Percentiles rank a stretch among this genome's conserved stretches.
These are phyloP conservation scores for Talaromyces pinophilus DNA, from an alignment of 2,329 filamentous ascomycete genomes.

Conservation along the genomic window DNA sequence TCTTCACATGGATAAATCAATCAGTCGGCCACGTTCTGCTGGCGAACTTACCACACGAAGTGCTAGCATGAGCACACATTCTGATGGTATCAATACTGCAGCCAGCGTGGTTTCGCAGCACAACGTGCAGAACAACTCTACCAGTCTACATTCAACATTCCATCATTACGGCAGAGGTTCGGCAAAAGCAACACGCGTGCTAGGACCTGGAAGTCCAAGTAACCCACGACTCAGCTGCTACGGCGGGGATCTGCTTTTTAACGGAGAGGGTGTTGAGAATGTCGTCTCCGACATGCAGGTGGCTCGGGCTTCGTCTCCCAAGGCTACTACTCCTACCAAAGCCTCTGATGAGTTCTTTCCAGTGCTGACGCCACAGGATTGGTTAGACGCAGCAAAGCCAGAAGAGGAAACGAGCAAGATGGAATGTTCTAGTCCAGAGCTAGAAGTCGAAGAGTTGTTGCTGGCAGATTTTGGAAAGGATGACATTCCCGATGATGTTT, in stretches of 20 bases:
- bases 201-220: conserved; percentile 30
- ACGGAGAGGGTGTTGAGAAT: conserved; percentile 28
- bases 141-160: conserved; percentile 35
- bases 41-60: conserved; percentile 37
- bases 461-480: neutral
- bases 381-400: conserved; percentile 43
- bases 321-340: conserved; percentile 24
- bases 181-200: conserved; percentile 30
- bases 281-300: conserved; percentile 29
- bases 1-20: conserved; percentile 33
- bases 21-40: conserved; percentile 37
- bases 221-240: conserved; percentile 30
- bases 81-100: conserved; percentile 37
- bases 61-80: conserved; percentile 34
- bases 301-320: conserved; percentile 28
- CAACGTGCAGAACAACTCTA: conserved; percentile 29
- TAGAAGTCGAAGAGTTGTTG: neutral
- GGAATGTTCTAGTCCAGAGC: neutral
- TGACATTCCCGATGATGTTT: neutral
- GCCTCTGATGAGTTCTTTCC: conserved; percentile 29
- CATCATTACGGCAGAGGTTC: conserved; percentile 31
- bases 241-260: conserved; percentile 28
- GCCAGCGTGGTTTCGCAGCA: conserved; percentile 35
- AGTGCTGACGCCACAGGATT: conserved; percentile 44
- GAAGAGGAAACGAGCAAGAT: conserved; percentile 3